A percentile compares a stretch with the other conserved stretches of the same genome.
Conservation (phyloP, 495 filamentous ascomycete genomes). For the Xylaria flabelliformis region DNA sequence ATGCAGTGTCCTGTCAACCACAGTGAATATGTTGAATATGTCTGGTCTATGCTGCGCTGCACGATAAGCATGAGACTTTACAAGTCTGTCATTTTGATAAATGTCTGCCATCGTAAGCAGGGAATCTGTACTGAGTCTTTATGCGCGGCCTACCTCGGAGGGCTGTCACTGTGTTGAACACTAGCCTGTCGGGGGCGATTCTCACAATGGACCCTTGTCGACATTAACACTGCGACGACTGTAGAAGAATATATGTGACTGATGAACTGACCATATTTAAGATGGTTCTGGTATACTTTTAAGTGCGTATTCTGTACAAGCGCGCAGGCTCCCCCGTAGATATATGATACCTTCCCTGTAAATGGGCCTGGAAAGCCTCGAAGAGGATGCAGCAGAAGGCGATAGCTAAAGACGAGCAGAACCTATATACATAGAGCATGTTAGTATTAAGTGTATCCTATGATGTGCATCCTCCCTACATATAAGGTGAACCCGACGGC, state of each 20-base stretch:
- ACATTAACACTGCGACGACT: too few species aligned
- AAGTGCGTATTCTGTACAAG: constrained; percentile 1
- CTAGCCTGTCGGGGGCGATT: too few species aligned
- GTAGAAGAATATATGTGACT: too few species aligned
- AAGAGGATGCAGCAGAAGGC: constrained; percentile 4
- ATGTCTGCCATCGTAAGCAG: too few species aligned
- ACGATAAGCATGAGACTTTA: not conserved
- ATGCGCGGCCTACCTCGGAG: too few species aligned
- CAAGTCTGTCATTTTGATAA: not conserved
- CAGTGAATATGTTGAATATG: not conserved
- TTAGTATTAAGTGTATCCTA: not conserved
- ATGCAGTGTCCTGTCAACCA: not conserved
- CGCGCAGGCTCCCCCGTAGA: not conserved
- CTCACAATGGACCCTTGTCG: too few species aligned
- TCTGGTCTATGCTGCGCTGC: not conserved
- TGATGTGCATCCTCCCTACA: not conserved
- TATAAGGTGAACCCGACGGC: not conserved
- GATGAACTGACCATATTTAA: too few species aligned
- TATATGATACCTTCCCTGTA: not conserved
- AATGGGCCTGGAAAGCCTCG: not conserved
- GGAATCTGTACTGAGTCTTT: too few species aligned
- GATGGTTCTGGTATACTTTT: too few species aligned
- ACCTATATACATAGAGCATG: not conserved
- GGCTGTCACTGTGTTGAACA: too few species aligned
- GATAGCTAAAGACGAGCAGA: constrained; percentile 5